Evolutionary conservation across 2,329 filamentous ascomycete genomes (phyloP), one percentile per base, ranked within the genome.

Genomic region (Eurotiales sp.): DNA sequence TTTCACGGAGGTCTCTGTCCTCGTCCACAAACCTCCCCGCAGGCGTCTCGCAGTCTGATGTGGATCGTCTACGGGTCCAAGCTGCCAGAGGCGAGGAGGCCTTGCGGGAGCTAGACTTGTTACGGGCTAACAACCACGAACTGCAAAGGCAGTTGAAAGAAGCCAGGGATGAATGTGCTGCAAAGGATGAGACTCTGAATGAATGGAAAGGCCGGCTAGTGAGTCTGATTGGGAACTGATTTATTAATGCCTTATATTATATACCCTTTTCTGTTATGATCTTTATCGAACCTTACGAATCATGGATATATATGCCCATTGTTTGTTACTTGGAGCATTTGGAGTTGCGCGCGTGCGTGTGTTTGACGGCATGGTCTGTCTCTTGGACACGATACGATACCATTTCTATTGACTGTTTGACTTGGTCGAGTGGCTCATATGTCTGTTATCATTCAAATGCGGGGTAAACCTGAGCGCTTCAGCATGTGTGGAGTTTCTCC

Each of bases 131-230:
- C 21, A 55, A 55, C 34, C 39, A 46, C 12, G 36, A 25, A 3
- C 10, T 55, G 17, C 50, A 55, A 19, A 43, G 39, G n/a, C 45
- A 49, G 6, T 44, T 55, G 40, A 39, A 39, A 27, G 46, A 52
- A 7, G 53, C 50, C 17, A 52, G 34, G 14, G 34, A 46, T 12
- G 53, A 52, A 23, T 50, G 44, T 14, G 45, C 41, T 8, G 30
- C 50, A 3, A 55, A 53, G 32, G 50, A 49, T 14, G 42, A 51
- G 30, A 52, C 27, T 2, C 37, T 55, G 45, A 55, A 45, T 23
- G 53, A 55, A 29, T 55, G 53, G 53, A 55, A 53, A 15, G 53
- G 53, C 7, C 50, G 50, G 15, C 11, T 55, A 17, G 46, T 48
- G 4, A 55, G 46, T 29, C 27, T 55, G 40, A 55, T 55, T 42